Percentiles rank a stretch among this genome's conserved stretches.
Evolutionary conservation across 306 rosid species (phyloP).

Genomic region (Vicia villosa): DNA sequence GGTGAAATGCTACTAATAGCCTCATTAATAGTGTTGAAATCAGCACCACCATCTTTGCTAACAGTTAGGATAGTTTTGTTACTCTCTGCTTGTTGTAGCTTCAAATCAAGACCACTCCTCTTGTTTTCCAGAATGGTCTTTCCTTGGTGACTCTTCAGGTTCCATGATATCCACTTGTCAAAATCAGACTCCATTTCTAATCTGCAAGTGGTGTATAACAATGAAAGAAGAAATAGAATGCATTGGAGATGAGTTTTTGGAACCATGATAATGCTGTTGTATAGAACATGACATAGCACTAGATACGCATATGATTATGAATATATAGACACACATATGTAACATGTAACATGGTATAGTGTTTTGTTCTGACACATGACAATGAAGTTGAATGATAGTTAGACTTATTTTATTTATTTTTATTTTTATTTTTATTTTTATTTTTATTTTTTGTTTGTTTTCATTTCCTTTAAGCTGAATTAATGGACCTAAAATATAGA

Average conservation of each 20-base stretch:
- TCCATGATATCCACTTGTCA: slow-evolving; percentile 62
- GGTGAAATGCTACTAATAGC: slow-evolving; percentile 60
- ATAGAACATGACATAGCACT: neutral
- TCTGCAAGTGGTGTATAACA: slow-evolving; percentile 7
- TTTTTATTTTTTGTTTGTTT: neutral
- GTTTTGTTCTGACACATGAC: neutral
- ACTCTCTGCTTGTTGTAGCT: slow-evolving; percentile 52
- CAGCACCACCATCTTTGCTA: slow-evolving; percentile 50
- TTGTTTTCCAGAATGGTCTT: slow-evolving; percentile 26
- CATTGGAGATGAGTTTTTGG: slow-evolving; percentile 28
- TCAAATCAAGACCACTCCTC: slow-evolving; percentile 41
- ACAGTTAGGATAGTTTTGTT: slow-evolving; percentile 49
- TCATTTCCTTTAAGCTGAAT: neutral
- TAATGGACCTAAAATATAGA: neutral
- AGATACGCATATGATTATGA: neutral
- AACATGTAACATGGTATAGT: neutral
- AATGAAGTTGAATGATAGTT: neutral
- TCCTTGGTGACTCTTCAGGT: slow-evolving; percentile 42
- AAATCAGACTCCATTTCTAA: slow-evolving; percentile 37
- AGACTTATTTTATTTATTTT: neutral
- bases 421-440: neutral
- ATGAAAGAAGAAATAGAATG: slow-evolving; percentile 37
- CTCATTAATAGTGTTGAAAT: slow-evolving; percentile 57
- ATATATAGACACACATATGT: neutral
- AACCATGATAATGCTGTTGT: slow-evolving; percentile 43